Conservation (phyloP, 371 early-diverging fungal genomes). For the Actinomortierella ambigua region DNA sequence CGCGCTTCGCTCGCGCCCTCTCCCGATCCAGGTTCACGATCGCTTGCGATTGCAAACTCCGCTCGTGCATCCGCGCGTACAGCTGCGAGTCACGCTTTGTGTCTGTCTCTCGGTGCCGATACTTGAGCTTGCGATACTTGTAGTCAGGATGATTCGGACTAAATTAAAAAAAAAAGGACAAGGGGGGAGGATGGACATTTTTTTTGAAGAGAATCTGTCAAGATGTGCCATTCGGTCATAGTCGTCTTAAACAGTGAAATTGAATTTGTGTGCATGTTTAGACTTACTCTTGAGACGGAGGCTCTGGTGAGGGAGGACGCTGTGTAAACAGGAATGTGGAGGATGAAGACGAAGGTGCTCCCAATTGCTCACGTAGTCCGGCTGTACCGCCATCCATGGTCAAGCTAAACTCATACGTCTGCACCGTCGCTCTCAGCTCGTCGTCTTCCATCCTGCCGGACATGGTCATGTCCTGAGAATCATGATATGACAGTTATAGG, state of each 20-base stretch:
- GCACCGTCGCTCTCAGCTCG: slow-evolving; percentile 61
- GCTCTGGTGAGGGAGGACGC: background rate
- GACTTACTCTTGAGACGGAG: background rate
- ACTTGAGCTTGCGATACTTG: slow-evolving; percentile 25
- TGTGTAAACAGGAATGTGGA: slow-evolving; percentile 34
- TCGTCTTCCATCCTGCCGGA: slow-evolving; percentile 23
- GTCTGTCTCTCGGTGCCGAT: slow-evolving; percentile 9
- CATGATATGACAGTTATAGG: too few species aligned
- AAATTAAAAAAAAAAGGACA: background rate
- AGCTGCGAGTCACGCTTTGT: slow-evolving; percentile 7
- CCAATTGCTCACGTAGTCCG: slow-evolving; percentile 33
- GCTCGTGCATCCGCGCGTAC: slow-evolving; percentile 24
- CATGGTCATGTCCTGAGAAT: slow-evolving; percentile 17
- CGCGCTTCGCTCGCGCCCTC: slow-evolving; percentile 57
- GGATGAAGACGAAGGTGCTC: slow-evolving; percentile 18
- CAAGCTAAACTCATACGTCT: slow-evolving; percentile 53
- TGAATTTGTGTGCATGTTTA: too few species aligned
- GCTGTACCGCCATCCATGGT: slow-evolving; percentile 48
- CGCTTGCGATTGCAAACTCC: slow-evolving; percentile 7
- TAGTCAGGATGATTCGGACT: slow-evolving; percentile 7
- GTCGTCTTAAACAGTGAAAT: too few species aligned
- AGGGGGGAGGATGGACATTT: background rate
- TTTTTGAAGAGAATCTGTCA: background rate
- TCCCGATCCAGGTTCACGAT: slow-evolving; percentile 34
- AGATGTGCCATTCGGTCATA: too few species aligned